Evolutionary conservation across 805 yeast genomes (phyloP).

Genomic region (Zygotorulaspora florentina): DNA sequence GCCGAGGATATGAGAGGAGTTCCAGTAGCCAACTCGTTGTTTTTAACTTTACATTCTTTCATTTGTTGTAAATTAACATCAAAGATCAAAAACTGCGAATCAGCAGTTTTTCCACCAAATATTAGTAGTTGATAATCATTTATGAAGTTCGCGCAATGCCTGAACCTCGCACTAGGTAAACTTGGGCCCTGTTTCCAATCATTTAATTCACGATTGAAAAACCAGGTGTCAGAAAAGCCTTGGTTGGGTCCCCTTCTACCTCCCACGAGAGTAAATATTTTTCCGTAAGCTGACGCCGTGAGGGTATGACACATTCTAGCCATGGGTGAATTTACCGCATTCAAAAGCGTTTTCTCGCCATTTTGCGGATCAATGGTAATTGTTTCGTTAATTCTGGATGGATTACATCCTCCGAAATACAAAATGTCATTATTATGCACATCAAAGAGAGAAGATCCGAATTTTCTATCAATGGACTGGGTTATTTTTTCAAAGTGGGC

Average conservation of each 20-base stretch:
- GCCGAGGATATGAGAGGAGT: constrained; percentile 28
- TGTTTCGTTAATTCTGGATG: constrained; percentile 25
- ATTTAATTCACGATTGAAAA: constrained; percentile 16
- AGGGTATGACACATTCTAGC: constrained; percentile 60
- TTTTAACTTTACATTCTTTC: constrained; percentile 5
- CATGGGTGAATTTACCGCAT: constrained; percentile 18
- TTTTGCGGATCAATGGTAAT: constrained; percentile 8
- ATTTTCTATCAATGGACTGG: constrained; percentile 18
- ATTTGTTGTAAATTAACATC: constrained; percentile 19
- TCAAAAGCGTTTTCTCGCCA: constrained; percentile 8
- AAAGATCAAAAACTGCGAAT: constrained; percentile 20
- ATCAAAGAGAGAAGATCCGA: constrained; percentile 20
- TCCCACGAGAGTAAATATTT: constrained; percentile 45
- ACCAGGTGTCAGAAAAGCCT: constrained; percentile 44
- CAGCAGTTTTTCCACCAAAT: constrained; percentile 46
- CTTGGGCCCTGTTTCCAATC: constrained; percentile 41
- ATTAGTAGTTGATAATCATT: constrained; percentile 37
- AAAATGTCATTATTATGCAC: constrained; percentile 9
- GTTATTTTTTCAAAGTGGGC: constrained; percentile 1
- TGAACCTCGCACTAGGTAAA: constrained; percentile 45
- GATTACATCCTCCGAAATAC: constrained; percentile 39
- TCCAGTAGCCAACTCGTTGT: constrained; percentile 3
- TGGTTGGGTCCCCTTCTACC: constrained; percentile 63
- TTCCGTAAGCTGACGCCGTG: constrained; percentile 31
- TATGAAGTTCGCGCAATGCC: constrained; percentile 45